phyloP scores from a whole-genome alignment of 2,329 filamentous ascomycete species.

The Alternaria longipes region DNA sequence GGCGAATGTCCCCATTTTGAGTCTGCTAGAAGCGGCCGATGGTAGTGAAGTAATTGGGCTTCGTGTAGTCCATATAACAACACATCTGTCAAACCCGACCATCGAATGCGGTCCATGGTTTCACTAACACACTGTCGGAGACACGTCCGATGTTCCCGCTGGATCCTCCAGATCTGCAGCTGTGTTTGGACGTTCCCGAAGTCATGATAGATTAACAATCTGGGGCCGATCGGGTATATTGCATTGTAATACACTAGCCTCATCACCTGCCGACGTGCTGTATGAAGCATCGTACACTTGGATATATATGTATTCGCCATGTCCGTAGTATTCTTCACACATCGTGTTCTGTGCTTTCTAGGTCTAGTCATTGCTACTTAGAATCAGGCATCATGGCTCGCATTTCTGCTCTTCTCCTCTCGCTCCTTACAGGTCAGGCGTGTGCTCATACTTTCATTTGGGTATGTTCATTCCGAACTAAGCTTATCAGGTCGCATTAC shows the following conservation, averaged over 20 bases:
- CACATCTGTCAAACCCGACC: not conserved
- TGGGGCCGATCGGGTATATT: conserved; percentile 32
- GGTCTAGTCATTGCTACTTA: not conserved
- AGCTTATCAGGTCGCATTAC: not conserved
- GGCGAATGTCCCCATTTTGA: too few species aligned
- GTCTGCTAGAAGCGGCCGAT: not conserved
- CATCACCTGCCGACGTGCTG: conserved; percentile 1
- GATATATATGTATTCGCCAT: not conserved
- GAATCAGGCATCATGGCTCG: conserved; percentile 19
- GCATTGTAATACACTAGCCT: conserved; percentile 20
- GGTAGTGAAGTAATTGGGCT: not conserved
- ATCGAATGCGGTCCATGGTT: not conserved
- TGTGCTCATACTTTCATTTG: conserved; percentile 43
- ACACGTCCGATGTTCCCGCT: conserved; percentile 15
- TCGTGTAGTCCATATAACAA: not conserved
- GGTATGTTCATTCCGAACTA: conserved; percentile 16
- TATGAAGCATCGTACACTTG: not conserved
- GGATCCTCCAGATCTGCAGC: conserved; percentile 3
- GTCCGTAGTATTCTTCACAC: not conserved
- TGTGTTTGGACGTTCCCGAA: not conserved
- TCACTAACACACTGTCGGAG: conserved; percentile 10
- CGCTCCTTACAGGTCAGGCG: conserved; percentile 30
- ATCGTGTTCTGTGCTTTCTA: not conserved
- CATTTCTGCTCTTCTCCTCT: conserved; percentile 21
- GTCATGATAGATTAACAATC: conserved; percentile 27